Conservation (phyloP, 192 early-diverging fungal species). For the Gigaspora rosea region DNA sequence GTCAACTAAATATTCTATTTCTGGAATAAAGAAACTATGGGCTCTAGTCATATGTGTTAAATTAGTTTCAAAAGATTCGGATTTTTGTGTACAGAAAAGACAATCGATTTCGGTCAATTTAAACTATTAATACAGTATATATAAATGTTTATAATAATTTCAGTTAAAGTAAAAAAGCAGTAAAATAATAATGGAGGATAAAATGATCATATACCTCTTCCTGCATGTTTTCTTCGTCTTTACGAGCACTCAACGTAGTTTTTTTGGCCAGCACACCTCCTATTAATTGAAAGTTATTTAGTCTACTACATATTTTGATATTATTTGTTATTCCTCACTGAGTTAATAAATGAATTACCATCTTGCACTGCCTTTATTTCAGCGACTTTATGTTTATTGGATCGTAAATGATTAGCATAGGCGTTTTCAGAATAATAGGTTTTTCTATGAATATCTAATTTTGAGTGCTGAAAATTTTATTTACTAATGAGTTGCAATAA, state of each 20-base stretch:
- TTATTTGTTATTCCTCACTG: too few relatives aligned
- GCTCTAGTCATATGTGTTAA: slow-evolving; percentile 88
- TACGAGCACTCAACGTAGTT: too few relatives aligned
- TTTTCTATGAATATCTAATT: slow-evolving; percentile 51
- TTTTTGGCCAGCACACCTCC: too few relatives aligned
- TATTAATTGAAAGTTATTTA: too few relatives aligned
- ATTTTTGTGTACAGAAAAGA: slow-evolving; percentile 84
- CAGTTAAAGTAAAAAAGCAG: not conserved
- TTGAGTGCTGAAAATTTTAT: not conserved
- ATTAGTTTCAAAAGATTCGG: slow-evolving; percentile 68
- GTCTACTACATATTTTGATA: too few relatives aligned
- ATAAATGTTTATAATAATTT: slow-evolving; percentile 75
- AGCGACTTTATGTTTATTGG: slow-evolving; percentile 93
- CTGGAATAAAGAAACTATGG: slow-evolving; percentile 97
- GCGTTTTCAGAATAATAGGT: slow-evolving; percentile 80
- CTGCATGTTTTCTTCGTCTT: too few relatives aligned
- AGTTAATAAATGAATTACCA: not conserved
- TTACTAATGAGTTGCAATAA: not conserved
- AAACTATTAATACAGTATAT: slow-evolving; percentile 49
- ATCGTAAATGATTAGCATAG: slow-evolving; percentile 86
- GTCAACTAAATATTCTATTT: slow-evolving; percentile 91
- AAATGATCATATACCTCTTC: not conserved
- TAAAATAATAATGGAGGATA: not conserved
- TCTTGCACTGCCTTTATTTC: slow-evolving; percentile 46
- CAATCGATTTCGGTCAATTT: slow-evolving; percentile 78